Percentiles rank a stretch among this genome's conserved stretches.
These are phyloP conservation scores for Leptosphaerulina australis DNA, from an alignment of 2,329 filamentous ascomycete genomes.

Conservation along the genomic window DNA sequence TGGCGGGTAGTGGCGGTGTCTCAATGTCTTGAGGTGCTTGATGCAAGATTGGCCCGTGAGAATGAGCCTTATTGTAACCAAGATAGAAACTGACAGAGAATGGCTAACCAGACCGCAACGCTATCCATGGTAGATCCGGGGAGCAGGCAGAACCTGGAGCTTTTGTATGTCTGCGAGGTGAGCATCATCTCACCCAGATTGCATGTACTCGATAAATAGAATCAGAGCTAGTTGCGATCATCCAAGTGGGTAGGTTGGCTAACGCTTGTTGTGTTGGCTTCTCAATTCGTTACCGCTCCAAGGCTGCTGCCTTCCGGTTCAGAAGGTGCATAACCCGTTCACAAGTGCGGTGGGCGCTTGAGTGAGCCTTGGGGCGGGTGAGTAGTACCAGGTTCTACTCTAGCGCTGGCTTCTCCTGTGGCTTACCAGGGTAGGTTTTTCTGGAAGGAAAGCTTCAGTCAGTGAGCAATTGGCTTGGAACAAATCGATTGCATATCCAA, in stretches of 20 bases:
- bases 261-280: conserved; percentile 35
- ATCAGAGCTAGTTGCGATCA: conserved; percentile 26
- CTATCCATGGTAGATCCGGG: conserved; percentile 32
- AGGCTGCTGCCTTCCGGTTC: conserved; percentile 31
- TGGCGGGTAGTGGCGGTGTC: conserved; percentile 48
- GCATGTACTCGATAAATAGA: conserved; percentile 23
- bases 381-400: conserved; percentile 37
- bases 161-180: conserved; percentile 31
- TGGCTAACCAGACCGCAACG: conserved; percentile 17
- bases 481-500: conserved; percentile 8
- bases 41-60: conserved; percentile 37
- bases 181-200: conserved; percentile 31
- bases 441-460: conserved; percentile 31
- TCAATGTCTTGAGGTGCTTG: conserved; percentile 42
- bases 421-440: conserved; percentile 31
- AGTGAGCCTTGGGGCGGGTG: conserved; percentile 44
- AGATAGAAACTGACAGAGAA: conserved; percentile 32
- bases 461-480: conserved; percentile 17
- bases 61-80: conserved; percentile 37
- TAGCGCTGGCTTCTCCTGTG: conserved; percentile 36
- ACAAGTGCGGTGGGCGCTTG: conserved; percentile 43
- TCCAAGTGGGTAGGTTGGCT: conserved; percentile 31
- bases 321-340: conserved; percentile 44
- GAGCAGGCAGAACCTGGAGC: conserved; percentile 34
- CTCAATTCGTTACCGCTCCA: conserved; percentile 34